Conservation (phyloP, 2,329 filamentous ascomycete species). For the Paecilomyces variotii region DNA sequence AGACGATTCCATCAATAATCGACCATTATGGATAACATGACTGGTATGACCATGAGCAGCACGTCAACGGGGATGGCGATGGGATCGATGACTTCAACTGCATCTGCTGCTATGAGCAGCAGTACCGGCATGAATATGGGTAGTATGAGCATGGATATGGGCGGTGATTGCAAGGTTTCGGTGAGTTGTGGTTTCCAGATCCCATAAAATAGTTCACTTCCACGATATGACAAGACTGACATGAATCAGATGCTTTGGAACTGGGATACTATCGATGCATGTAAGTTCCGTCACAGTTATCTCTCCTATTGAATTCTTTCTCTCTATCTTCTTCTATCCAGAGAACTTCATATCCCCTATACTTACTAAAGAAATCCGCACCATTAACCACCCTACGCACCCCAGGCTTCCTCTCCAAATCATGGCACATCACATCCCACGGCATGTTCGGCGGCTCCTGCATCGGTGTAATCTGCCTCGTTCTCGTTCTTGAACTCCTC, state of each 20-base stretch:
- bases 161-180: slow-evolving; percentile 21
- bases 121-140: slow-evolving; percentile 8
- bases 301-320: neutral
- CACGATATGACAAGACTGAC: neutral
- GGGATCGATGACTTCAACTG: slow-evolving; percentile 4
- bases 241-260: slow-evolving; percentile 66
- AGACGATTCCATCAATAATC: too few relatives aligned
- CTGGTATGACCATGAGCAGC: slow-evolving; percentile 1
- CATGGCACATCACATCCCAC: slow-evolving; percentile 62
- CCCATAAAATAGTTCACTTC: neutral
- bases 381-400: neutral
- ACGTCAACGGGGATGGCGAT: neutral
- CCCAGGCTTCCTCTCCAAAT: slow-evolving; percentile 56
- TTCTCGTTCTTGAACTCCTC: slow-evolving; percentile 63
- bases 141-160: slow-evolving; percentile 10
- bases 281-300: slow-evolving; percentile 13
- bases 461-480: slow-evolving; percentile 68
- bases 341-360: neutral
- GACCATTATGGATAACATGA: neutral
- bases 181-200: slow-evolving; percentile 10
- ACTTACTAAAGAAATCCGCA: neutral
- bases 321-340: neutral
- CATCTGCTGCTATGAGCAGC: slow-evolving; percentile 4
- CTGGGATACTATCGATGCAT: slow-evolving; percentile 64
- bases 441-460: slow-evolving; percentile 74